phyloP scores from a whole-genome alignment of 2,329 filamentous ascomycete species.

The Ophiostoma montium region DNA sequence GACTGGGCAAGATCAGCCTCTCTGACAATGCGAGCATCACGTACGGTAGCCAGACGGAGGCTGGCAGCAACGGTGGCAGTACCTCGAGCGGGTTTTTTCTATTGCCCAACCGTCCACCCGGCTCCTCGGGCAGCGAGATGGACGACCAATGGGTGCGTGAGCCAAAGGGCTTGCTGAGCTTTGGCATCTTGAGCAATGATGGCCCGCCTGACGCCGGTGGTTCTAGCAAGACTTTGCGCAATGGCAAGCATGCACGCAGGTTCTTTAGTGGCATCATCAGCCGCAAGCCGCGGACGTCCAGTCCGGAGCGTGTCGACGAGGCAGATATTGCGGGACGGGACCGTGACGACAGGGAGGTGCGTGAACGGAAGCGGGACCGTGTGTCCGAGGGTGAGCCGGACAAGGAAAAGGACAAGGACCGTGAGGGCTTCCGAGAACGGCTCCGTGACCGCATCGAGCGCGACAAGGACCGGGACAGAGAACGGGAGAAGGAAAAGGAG shows the following conservation, averaged over 20 bases:
- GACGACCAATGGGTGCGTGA: slow-evolving; percentile 19
- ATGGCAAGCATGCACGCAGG: slow-evolving; percentile 26
- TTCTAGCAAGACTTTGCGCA: slow-evolving; percentile 23
- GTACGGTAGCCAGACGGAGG: slow-evolving; percentile 18
- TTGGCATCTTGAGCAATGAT: slow-evolving; percentile 11
- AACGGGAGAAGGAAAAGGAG: slow-evolving; percentile 3
- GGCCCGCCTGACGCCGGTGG: slow-evolving; percentile 20
- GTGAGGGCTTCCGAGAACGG: not conserved
- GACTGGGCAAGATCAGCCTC: slow-evolving; percentile 30
- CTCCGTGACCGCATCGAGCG: slow-evolving; percentile 5
- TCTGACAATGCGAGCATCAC: slow-evolving; percentile 24
- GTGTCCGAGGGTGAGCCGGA: not conserved
- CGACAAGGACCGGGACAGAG: slow-evolving; percentile 8
- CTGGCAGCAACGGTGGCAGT: not conserved
- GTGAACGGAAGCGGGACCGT: not conserved
- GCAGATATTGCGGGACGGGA: not conserved
- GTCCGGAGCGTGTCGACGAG: slow-evolving; percentile 16
- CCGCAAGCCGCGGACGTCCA: slow-evolving; percentile 19
- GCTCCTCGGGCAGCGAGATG: slow-evolving; percentile 37
- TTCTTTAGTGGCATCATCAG: slow-evolving; percentile 29
- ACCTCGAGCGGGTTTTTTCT: too few relatives aligned
- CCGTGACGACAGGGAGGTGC: not conserved
- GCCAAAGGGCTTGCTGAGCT: slow-evolving; percentile 13
- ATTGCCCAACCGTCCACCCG: slow-evolving; percentile 22
- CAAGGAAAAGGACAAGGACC: not conserved